Conservation (phyloP, 345 rosid genomes). For the Melaleuca alternifolia region DNA sequence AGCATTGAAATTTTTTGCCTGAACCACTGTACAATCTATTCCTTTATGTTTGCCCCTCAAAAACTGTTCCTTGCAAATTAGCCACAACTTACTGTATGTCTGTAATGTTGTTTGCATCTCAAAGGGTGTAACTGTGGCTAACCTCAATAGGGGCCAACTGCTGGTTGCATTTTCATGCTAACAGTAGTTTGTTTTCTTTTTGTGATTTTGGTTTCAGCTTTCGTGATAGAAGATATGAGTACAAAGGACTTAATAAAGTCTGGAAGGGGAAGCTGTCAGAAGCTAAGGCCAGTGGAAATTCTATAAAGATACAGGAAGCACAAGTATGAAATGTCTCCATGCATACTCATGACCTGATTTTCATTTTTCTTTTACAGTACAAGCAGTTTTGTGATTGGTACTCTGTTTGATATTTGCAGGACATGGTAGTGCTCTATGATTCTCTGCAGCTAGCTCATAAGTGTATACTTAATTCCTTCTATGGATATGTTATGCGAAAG, state of each 20-base stretch:
- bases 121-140: background rate
- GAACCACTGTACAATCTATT: background rate
- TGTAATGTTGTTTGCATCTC: background rate
- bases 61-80: background rate
- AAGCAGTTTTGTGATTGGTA: background rate
- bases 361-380: background rate
- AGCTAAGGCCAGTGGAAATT: conserved; percentile 92
- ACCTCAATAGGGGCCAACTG: background rate
- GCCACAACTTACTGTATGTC: background rate
- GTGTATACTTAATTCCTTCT: conserved; percentile 92
- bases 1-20: background rate
- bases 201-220: conserved; percentile 31
- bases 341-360: background rate
- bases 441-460: conserved; percentile 98
- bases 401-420: conserved; percentile 41
- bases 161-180: background rate
- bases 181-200: background rate
- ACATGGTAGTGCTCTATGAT: conserved; percentile 96
- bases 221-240: conserved; percentile 96
- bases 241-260: conserved; percentile 90
- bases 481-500: conserved; percentile 99
- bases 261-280: conserved; percentile 98
- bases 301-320: conserved; percentile 94
- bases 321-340: conserved; percentile 33
- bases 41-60: background rate